Percentiles rank a stretch among this genome's conserved stretches.
Evolutionary conservation across 2,329 filamentous ascomycete species (phyloP).

Genomic region (Immersiporthe knoxdaviesiana): DNA sequence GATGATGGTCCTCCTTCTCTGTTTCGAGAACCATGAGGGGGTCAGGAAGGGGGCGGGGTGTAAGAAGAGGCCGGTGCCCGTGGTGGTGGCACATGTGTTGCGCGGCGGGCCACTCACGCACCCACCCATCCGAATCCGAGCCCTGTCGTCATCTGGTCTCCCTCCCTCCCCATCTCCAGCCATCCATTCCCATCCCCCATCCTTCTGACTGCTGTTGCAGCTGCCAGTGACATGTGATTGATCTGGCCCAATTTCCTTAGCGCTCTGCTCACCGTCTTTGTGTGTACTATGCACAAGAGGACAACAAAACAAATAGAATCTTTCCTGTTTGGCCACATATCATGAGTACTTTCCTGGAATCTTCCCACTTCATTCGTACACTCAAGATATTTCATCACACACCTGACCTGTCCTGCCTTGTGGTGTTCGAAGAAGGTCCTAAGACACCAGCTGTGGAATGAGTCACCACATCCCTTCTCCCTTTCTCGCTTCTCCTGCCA

Average conservation of each 20-base stretch:
- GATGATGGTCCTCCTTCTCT: background rate
- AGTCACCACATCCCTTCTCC: background rate
- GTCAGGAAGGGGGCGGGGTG: background rate
- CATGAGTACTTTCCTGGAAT: background rate
- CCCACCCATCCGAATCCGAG: background rate
- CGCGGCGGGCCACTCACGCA: background rate
- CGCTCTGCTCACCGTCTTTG: background rate
- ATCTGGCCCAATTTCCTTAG: background rate
- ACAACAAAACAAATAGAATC: background rate
- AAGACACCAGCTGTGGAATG: background rate
- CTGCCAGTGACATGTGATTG: constrained; percentile 8
- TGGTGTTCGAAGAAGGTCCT: too few species aligned
- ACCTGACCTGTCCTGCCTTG: background rate
- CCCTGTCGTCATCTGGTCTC: constrained; percentile 14
- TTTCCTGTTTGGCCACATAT: background rate
- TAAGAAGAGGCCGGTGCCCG: background rate
- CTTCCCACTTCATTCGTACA: too few species aligned
- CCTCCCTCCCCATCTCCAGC: constrained; percentile 1
- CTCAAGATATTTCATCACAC: background rate
- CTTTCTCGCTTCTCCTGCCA: background rate
- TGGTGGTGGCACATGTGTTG: background rate
- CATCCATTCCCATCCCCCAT: background rate
- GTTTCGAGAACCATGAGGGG: background rate
- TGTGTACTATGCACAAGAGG: background rate
- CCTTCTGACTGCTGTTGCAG: background rate